Percentiles rank a stretch among this genome's conserved stretches.
Evolutionary conservation across 768 basidiomycete genomes (phyloP).

Genomic region (Agaricus bisporus): DNA sequence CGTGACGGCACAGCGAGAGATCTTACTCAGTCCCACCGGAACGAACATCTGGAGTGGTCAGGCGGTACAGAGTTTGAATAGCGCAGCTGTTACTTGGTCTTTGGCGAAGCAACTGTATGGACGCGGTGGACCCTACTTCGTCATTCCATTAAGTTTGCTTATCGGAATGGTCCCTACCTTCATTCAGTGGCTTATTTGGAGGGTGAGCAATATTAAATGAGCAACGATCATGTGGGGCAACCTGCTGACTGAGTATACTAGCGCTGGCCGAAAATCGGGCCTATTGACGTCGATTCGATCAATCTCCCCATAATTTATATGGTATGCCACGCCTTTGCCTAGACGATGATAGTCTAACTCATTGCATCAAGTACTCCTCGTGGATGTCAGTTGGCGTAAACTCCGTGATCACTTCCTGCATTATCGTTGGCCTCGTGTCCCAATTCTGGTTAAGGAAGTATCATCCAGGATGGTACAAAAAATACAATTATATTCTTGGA

Average conservation of each 20-base stretch:
- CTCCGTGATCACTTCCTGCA: conserved; percentile 39
- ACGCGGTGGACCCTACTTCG: conserved; percentile 46
- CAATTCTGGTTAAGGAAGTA: conserved; percentile 54
- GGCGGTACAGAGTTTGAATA: conserved; percentile 45
- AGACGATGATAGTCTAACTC: not conserved
- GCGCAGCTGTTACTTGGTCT: conserved; percentile 58
- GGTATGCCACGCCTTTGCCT: conserved; percentile 20
- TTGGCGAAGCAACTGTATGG: conserved; percentile 54
- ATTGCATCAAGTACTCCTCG: conserved; percentile 27
- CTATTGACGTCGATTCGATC: conserved; percentile 40
- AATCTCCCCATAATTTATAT: conserved; percentile 53
- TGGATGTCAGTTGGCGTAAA: conserved; percentile 49
- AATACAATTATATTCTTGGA: conserved; percentile 62
- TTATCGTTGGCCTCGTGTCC: conserved; percentile 49
- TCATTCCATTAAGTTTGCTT: conserved; percentile 46
- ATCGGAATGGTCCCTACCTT: conserved; percentile 48
- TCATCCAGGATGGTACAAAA: conserved; percentile 61
- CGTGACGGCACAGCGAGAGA: conserved; percentile 45
- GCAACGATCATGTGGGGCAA: not conserved
- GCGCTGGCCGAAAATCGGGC: conserved; percentile 52
- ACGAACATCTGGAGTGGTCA: conserved; percentile 62
- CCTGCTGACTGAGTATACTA: conserved; percentile 14
- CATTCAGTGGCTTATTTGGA: conserved; percentile 48
- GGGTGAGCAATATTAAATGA: conserved; percentile 24
- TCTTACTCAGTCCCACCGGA: conserved; percentile 44